phyloP scores from a whole-genome alignment of 2,329 filamentous ascomycete species.

The Colletotrichum falcatum region DNA sequence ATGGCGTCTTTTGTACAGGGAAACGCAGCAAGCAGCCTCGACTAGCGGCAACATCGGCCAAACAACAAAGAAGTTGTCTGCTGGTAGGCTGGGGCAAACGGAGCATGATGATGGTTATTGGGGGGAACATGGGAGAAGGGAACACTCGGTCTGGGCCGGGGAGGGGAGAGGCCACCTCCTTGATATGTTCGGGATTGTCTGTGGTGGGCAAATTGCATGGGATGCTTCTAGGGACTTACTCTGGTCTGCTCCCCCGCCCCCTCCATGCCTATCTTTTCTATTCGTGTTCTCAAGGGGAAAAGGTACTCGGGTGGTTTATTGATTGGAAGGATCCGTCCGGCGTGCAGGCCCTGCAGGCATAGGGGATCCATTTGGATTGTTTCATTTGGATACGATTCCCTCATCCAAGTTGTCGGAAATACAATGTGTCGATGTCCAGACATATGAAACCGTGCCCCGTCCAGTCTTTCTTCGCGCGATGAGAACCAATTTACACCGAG shows the following conservation, averaged over 20 bases:
- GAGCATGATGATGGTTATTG: constrained; percentile 20
- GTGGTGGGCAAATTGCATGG: constrained; percentile 20
- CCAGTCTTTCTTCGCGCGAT: neutral
- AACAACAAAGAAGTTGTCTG: constrained; percentile 9
- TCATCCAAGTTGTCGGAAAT: constrained; percentile 1
- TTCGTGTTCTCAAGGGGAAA: neutral
- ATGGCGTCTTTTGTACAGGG: constrained; percentile 30
- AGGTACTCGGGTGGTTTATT: neutral
- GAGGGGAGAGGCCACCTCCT: neutral
- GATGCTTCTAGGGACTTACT: constrained; percentile 13
- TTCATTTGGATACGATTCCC: neutral
- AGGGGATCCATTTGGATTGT: neutral
- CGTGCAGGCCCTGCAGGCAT: neutral
- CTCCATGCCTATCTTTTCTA: neutral
- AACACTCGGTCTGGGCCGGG: neutral
- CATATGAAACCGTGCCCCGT: neutral
- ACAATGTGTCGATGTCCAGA: neutral
- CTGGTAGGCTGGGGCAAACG: constrained; percentile 5
- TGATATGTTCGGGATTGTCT: constrained; percentile 5
- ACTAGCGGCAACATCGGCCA: neutral
- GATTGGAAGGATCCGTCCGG: neutral
- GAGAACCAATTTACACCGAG: neutral
- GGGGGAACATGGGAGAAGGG: neutral
- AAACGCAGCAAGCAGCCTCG: constrained; percentile 9
- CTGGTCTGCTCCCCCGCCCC: constrained; percentile 17